Evolutionary conservation across 306 rosid genomes (phyloP).

Genomic region (Cucumis sativus): Cucumber_9930_V3 NC_026660.2:600501-601000

Average conservation of each 20-base stretch:
- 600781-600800: not conserved
- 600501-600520: slow-evolving; percentile 15
- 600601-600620: slow-evolving; percentile 4
- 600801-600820: not conserved
- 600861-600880: not conserved
- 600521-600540: slow-evolving; percentile 12
- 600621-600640: not conserved
- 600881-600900: not conserved
- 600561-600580: slow-evolving; percentile 19
- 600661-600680: slow-evolving; percentile 32
- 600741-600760: not conserved
- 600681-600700: not conserved
- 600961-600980: not conserved
- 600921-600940: not conserved
- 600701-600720: not conserved
- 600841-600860: not conserved
- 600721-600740: not conserved
- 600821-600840: not conserved
- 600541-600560: slow-evolving; percentile 18
- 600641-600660: slow-evolving; percentile 29
- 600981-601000: not conserved
- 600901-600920: not conserved
- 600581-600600: not conserved
- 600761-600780: not conserved
- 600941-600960: not conserved